phyloP scores from a whole-genome alignment of 768 basidiomycete species.

The Tulasnella calospora region DNA sequence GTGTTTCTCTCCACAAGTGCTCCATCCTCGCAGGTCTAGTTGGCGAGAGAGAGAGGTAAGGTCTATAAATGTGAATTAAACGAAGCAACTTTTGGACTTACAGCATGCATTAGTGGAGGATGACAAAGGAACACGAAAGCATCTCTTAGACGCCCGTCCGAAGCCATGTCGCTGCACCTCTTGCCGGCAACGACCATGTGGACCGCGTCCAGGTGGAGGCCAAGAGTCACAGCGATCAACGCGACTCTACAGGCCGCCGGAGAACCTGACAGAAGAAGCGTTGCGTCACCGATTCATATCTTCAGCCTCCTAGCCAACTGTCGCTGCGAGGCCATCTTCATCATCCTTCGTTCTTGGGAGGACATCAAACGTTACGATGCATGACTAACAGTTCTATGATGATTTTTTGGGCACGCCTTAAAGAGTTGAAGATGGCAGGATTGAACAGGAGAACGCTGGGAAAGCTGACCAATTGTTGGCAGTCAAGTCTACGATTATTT shows the following conservation, averaged over 20 bases:
- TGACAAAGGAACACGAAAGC: neutral
- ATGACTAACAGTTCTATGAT: slow-evolving; percentile 28
- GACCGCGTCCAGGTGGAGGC: slow-evolving; percentile 31
- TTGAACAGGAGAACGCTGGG: slow-evolving; percentile 3
- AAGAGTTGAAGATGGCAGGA: no score
- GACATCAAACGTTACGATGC: slow-evolving; percentile 44
- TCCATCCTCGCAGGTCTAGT: neutral
- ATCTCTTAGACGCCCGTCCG: neutral
- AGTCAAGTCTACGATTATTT: slow-evolving; percentile 4
- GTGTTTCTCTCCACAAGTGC: slow-evolving; percentile 58
- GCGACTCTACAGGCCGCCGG: neutral
- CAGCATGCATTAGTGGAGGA: neutral
- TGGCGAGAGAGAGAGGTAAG: slow-evolving; percentile 28
- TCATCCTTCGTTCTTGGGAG: neutral
- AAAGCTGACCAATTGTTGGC: slow-evolving; percentile 7
- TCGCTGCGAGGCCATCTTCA: neutral
- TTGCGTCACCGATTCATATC: neutral
- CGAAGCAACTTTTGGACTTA: neutral
- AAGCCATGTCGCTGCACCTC: neutral
- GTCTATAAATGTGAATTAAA: neutral
- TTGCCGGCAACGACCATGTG: neutral
- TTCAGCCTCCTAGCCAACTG: neutral
- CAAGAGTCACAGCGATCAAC: neutral
- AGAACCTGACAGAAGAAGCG: neutral
- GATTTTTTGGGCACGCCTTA: neutral